These are phyloP conservation scores for Candida montana DNA, from an alignment of 805 yeast genomes.

Conservation along the genomic window DNA sequence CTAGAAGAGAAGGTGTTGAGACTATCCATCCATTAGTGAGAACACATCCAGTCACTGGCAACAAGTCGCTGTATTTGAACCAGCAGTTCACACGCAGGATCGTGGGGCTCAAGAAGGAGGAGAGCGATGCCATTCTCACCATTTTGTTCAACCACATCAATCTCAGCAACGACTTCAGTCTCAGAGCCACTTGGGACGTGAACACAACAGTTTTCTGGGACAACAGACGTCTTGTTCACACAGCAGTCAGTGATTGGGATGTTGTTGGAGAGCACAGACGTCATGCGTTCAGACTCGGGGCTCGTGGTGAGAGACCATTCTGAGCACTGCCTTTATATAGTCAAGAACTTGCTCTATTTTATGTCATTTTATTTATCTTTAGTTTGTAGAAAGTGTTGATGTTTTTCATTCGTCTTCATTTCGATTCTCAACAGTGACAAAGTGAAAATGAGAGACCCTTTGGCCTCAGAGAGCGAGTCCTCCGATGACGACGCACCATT, in stretches of 20 bases:
- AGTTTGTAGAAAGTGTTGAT: background rate
- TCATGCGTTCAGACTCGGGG: constrained; percentile 11
- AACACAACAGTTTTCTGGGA: constrained; percentile 24
- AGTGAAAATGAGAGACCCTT: constrained; percentile 4
- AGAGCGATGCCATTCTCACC: constrained; percentile 42
- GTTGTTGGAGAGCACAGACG: constrained; percentile 9
- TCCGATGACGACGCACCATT: constrained; percentile 17
- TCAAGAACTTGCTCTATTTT: too few species aligned
- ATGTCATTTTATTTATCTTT: background rate
- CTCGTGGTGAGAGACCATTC: constrained; percentile 11
- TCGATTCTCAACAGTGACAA: background rate
- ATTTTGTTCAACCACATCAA: constrained; percentile 42
- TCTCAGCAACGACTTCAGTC: constrained; percentile 32
- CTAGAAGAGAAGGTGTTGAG: constrained; percentile 32
- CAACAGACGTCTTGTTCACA: constrained; percentile 37
- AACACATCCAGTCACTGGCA: constrained; percentile 62
- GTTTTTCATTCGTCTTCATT: background rate
- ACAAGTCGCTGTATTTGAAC: constrained; percentile 54
- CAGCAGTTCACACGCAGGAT: constrained; percentile 46
- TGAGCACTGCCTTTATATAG: too few species aligned
- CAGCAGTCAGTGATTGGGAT: constrained; percentile 49
- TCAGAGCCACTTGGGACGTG: constrained; percentile 20
- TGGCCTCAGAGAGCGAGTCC: constrained; percentile 23
- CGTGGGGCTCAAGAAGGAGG: constrained; percentile 47
- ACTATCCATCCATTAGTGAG: constrained; percentile 49